A percentile compares a stretch with the other conserved stretches of the same genome.
phyloP scores from a whole-genome alignment of 2,329 filamentous ascomycete species.

The Aureobasidium sp. region DNA sequence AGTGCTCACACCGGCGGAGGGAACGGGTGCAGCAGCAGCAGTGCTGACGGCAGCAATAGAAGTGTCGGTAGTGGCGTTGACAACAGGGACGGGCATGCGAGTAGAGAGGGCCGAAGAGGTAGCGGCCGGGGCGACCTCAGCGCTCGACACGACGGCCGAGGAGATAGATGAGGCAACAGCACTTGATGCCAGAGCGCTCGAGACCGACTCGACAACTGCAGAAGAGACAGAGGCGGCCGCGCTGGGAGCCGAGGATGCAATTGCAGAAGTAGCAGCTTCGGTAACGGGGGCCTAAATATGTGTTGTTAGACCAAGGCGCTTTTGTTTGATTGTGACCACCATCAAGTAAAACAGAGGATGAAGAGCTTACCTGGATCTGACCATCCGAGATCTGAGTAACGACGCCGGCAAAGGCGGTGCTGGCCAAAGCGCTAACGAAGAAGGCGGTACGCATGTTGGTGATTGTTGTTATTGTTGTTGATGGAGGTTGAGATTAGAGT shows the following conservation, averaged over 20 bases:
- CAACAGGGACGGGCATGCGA: constrained; percentile 9
- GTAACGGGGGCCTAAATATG: not conserved
- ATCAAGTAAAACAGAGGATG: not conserved
- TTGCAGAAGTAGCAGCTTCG: not conserved
- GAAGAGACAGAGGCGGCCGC: constrained; percentile 3
- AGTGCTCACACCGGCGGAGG: constrained; percentile 1
- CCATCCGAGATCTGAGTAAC: constrained; percentile 19
- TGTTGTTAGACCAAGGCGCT: not conserved
- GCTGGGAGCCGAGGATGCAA: constrained; percentile 6
- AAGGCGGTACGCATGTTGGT: constrained; percentile 18
- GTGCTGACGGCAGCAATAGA: not conserved
- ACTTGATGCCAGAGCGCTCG: not conserved
- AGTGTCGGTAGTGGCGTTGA: not conserved
- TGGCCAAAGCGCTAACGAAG: constrained; percentile 14
- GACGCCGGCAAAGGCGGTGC: constrained; percentile 14
- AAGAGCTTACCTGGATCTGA: constrained; percentile 16
- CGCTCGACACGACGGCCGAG: constrained; percentile 2
- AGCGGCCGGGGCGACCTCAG: not conserved
- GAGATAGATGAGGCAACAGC: not conserved
- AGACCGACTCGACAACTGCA: constrained; percentile 1
- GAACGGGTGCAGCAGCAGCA: not conserved
- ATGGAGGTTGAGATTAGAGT: not conserved
- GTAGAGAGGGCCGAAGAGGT: not conserved
- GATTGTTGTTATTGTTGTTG: not conserved
- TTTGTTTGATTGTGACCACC: not conserved